Percentiles rank a stretch among this genome's conserved stretches.
Conservation (phyloP, 2,329 filamentous ascomycete species). For the Trichoderma sp. region DNA sequence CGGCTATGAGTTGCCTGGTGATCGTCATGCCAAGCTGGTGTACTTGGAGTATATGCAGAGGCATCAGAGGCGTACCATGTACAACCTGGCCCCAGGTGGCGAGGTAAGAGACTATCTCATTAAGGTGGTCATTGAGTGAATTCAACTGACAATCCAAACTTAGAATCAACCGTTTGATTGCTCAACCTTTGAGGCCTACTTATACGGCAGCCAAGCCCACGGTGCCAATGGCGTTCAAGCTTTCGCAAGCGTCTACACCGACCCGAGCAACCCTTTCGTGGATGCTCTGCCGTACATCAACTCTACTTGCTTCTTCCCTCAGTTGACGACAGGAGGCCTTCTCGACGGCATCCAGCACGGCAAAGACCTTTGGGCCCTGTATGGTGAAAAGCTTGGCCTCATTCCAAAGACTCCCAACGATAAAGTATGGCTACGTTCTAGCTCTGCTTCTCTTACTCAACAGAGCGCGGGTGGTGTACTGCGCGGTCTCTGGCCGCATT, state of each 20-base stretch:
- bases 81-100: conserved; percentile 16
- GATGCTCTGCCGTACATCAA: conserved; percentile 21
- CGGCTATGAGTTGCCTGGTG: conserved; percentile 18
- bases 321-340: conserved; percentile 10
- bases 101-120: background rate
- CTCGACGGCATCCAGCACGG: conserved; percentile 21
- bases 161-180: conserved; percentile 22
- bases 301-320: conserved; percentile 21
- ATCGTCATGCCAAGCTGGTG: conserved; percentile 17
- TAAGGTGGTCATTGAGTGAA: background rate
- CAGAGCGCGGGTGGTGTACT: conserved; percentile 18
- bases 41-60: conserved; percentile 20
- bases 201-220: background rate
- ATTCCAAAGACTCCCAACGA: background rate
- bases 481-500: conserved; percentile 16
- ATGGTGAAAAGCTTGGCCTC: conserved; percentile 10
- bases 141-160: background rate
- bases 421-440: conserved; percentile 19
- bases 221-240: background rate
- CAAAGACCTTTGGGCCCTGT: conserved; percentile 16
- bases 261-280: conserved; percentile 13
- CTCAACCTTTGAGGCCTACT: conserved; percentile 14
- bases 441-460: conserved; percentile 10
- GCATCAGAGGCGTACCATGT: conserved; percentile 22
- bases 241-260: conserved; percentile 14